Percentiles rank a stretch among this genome's conserved stretches.
These are phyloP conservation scores for Pichia exigua DNA, from an alignment of 805 yeast genomes.

Conservation along the genomic window DNA sequence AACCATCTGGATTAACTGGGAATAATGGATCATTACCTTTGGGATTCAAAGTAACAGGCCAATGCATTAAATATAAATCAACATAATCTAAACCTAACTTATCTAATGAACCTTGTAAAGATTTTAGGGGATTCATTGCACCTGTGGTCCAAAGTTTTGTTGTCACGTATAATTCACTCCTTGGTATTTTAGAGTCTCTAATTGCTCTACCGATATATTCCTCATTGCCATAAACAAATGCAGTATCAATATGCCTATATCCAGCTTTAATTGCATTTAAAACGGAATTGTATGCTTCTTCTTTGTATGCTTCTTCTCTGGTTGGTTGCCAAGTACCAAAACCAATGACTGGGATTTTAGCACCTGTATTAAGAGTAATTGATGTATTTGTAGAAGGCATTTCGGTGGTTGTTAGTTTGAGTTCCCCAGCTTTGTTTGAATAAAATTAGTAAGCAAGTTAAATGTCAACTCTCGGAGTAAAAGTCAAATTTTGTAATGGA, in stretches of 20 bases:
- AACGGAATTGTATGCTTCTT: slow-evolving; percentile 51
- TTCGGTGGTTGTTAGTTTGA: too few relatives aligned
- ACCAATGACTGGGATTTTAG: slow-evolving; percentile 15
- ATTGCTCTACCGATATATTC: slow-evolving; percentile 52
- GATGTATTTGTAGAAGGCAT: not conserved
- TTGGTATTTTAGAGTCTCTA: slow-evolving; percentile 48
- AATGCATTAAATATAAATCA: slow-evolving; percentile 60
- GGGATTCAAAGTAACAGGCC: slow-evolving; percentile 44
- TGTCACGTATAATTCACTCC: slow-evolving; percentile 51
- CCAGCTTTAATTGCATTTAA: slow-evolving; percentile 55
- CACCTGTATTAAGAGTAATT: slow-evolving; percentile 8
- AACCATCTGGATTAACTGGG: slow-evolving; percentile 31
- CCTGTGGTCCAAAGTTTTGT: slow-evolving; percentile 52
- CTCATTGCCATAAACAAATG: slow-evolving; percentile 62
- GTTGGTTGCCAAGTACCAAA: slow-evolving; percentile 17
- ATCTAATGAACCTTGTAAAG: slow-evolving; percentile 42
- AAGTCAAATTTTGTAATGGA: too few relatives aligned
- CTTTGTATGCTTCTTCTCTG: slow-evolving; percentile 38
- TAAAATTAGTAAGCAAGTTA: too few relatives aligned
- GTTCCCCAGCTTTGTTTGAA: too few relatives aligned
- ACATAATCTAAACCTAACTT: slow-evolving; percentile 52
- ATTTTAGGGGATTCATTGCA: slow-evolving; percentile 34
- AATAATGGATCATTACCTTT: slow-evolving; percentile 32
- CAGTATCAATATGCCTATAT: slow-evolving; percentile 73
- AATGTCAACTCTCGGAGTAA: too few relatives aligned